A percentile compares a stretch with the other conserved stretches of the same genome.
Conservation (phyloP, 768 basidiomycete species). For the Tulasnella sp. region DNA sequence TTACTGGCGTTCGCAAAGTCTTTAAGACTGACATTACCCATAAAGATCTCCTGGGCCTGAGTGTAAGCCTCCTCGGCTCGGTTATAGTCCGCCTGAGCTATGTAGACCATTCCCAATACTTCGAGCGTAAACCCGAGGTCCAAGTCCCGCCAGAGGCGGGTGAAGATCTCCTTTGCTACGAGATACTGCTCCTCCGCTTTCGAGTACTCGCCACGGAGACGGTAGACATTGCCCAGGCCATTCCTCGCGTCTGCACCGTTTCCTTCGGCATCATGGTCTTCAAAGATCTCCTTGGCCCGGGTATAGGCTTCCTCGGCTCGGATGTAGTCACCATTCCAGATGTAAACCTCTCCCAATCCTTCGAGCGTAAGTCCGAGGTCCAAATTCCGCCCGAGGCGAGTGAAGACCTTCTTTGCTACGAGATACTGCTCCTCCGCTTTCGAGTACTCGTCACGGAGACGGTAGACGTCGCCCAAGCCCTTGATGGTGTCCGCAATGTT, state of each 20-base stretch:
- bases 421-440: no score
- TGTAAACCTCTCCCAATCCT: no score
- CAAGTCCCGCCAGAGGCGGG: not conserved
- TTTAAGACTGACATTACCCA: not conserved
- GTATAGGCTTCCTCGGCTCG: not conserved
- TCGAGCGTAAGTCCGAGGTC: no score
- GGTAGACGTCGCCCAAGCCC: no score
- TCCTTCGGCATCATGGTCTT: not conserved
- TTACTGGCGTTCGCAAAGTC: not conserved
- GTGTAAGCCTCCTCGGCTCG: not conserved
- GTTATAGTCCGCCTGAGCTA: not conserved
- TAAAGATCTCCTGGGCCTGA: not conserved
- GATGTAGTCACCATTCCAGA: no score
- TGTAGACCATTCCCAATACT: not conserved
- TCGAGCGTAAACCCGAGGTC: not conserved
- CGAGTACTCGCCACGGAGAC: not conserved
- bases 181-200: not conserved
- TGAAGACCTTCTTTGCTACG: no score
- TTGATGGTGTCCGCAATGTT: no score
- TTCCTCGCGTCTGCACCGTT: not conserved
- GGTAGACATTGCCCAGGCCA: not conserved
- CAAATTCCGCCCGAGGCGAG: no score
- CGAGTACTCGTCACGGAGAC: no score
- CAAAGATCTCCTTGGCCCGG: not conserved
- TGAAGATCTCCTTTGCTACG: not conserved